Conservation (phyloP, 2,329 filamentous ascomycete species). For the Arthrobotrys megalospora region DNA sequence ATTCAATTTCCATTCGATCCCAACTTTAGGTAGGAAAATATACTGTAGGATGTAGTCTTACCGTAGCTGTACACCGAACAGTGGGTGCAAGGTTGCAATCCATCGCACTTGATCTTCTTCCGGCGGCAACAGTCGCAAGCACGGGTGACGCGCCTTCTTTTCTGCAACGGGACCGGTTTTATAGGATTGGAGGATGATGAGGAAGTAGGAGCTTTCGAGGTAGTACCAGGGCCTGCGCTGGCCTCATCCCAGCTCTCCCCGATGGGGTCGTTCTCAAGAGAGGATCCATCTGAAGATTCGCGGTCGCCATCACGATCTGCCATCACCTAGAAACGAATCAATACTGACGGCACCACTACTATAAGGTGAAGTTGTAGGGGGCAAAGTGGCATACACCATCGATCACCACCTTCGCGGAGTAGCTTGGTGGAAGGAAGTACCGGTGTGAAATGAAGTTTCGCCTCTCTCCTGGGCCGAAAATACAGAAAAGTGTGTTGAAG, state of each 20-base stretch:
- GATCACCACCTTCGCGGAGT: conserved; percentile 43
- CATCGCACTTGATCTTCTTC: conserved; percentile 91
- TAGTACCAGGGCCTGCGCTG: conserved; percentile 18
- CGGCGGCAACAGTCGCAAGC: conserved; percentile 86
- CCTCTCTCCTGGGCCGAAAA: not conserved
- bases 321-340: conserved; percentile 48
- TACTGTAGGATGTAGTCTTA: conserved; percentile 69
- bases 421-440: conserved; percentile 50
- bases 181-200: conserved; percentile 43
- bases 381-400: conserved; percentile 40
- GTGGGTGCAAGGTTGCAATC: conserved; percentile 90
- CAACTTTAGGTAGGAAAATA: not conserved
- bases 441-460: not conserved
- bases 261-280: conserved; percentile 53
- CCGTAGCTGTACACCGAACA: conserved; percentile 99
- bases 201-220: conserved; percentile 29
- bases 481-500: conserved; percentile 7
- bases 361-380: not conserved
- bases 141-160: conserved; percentile 76
- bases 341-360: not conserved
- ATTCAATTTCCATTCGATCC: conserved; percentile 2
- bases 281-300: conserved; percentile 57
- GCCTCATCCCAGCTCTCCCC: conserved; percentile 53
- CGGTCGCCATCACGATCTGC: conserved; percentile 60
- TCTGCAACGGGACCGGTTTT: conserved; percentile 55